Evolutionary conservation across 352 stramenopile genomes (phyloP).

Genomic region (Blastocystis sp.): DNA sequence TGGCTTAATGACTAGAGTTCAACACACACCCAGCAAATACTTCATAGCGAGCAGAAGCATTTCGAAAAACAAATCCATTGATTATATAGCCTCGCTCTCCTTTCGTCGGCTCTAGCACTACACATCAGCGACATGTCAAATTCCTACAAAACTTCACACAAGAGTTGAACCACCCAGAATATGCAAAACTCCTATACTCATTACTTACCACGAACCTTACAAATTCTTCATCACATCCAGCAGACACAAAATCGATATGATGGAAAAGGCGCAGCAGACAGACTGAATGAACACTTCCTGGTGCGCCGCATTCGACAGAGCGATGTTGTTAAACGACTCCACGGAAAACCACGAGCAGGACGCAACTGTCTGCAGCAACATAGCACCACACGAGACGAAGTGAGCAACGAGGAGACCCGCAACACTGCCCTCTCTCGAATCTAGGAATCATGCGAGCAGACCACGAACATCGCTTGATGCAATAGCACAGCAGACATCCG

Average conservation of each 20-base stretch:
- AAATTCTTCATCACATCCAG: conserved; percentile 29
- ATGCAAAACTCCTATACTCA: neutral
- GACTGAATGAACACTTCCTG: neutral
- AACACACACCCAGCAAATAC: neutral
- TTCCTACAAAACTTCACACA: neutral
- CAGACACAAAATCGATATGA: neutral
- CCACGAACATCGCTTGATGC: neutral
- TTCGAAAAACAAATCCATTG: conserved; percentile 29
- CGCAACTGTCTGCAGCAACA: neutral
- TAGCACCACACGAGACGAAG: neutral
- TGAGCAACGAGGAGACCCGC: neutral
- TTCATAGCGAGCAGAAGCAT: conserved; percentile 16
- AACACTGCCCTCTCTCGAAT: neutral
- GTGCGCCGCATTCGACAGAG: neutral
- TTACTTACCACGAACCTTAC: neutral
- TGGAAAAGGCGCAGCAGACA: neutral
- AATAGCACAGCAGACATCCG: neutral
- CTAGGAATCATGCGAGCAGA: neutral
- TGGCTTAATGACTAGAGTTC: neutral
- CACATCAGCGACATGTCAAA: neutral
- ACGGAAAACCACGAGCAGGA: neutral
- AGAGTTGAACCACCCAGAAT: neutral
- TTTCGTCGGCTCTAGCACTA: conserved; percentile 23
- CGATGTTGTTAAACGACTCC: neutral
- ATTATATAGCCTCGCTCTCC: neutral